A percentile compares a stretch with the other conserved stretches of the same genome.
Evolutionary conservation across 805 yeast genomes (phyloP).

Genomic region (Saccharomycopsis sp.): DNA sequence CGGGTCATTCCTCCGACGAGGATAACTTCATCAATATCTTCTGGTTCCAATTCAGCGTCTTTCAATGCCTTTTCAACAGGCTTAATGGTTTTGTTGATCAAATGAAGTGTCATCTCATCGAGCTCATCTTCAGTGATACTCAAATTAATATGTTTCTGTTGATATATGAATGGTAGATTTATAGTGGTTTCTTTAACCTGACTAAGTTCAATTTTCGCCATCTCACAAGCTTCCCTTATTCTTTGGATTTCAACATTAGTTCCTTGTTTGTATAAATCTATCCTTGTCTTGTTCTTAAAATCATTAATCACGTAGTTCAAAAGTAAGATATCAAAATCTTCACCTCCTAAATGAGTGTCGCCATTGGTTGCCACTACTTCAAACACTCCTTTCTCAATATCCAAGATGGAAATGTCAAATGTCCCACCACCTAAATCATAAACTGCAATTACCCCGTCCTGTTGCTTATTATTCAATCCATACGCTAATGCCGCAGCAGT

Average conservation of each 20-base stretch:
- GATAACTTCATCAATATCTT: constrained; percentile 67
- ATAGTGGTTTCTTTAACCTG: constrained; percentile 56
- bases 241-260: constrained; percentile 55
- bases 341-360: constrained; percentile 81
- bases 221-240: constrained; percentile 74
- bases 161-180: constrained; percentile 62
- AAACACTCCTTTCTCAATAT: constrained; percentile 74
- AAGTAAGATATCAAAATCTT: constrained; percentile 70
- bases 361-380: constrained; percentile 82
- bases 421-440: constrained; percentile 86
- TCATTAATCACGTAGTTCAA: constrained; percentile 48
- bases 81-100: constrained; percentile 60
- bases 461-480: constrained; percentile 50
- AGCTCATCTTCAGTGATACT: constrained; percentile 59
- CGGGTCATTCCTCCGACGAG: constrained; percentile 88
- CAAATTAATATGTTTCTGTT: constrained; percentile 53
- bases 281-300: constrained; percentile 48
- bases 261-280: constrained; percentile 46
- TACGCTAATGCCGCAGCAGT: constrained; percentile 84
- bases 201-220: constrained; percentile 67
- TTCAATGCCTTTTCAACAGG: constrained; percentile 70
- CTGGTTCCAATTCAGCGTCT: constrained; percentile 62
- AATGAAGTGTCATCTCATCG: constrained; percentile 57
- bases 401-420: constrained; percentile 71
- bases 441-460: constrained; percentile 37